Percentiles rank a stretch among this genome's conserved stretches.
Conservation (phyloP, 1,139 yeast genomes). For the Yamadazyma songkhlaensis region DNA sequence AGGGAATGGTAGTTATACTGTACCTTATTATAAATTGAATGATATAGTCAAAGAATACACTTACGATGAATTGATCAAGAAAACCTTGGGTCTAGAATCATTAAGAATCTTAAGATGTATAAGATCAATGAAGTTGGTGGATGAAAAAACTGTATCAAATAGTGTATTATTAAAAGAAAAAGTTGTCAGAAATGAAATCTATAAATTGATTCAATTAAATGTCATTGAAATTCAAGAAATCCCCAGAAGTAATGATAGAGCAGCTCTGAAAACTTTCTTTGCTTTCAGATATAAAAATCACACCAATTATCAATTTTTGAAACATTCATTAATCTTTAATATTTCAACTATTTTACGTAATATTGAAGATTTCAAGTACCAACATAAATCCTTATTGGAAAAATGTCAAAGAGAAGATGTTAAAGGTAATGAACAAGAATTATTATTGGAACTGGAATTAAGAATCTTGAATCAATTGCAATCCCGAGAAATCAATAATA, state of each 20-base stretch:
- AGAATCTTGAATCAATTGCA: slow-evolving; percentile 64
- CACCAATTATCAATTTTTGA: slow-evolving; percentile 51
- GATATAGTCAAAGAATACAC: slow-evolving; percentile 50
- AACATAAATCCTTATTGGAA: slow-evolving; percentile 65
- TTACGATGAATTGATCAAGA: slow-evolving; percentile 59
- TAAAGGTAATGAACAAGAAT: slow-evolving; percentile 73
- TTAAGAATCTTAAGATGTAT: slow-evolving; percentile 66
- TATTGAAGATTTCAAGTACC: slow-evolving; percentile 54
- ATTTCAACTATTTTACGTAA: slow-evolving; percentile 64
- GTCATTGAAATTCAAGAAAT: slow-evolving; percentile 82
- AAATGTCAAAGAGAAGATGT: slow-evolving; percentile 91
- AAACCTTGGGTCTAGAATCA: slow-evolving; percentile 58
- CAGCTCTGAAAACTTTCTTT: slow-evolving; percentile 84
- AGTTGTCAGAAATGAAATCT: slow-evolving; percentile 65
- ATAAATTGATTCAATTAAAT: slow-evolving; percentile 54
- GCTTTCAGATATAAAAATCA: slow-evolving; percentile 73
- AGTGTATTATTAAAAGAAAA: slow-evolving; percentile 73
- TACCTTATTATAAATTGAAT: slow-evolving; percentile 42
- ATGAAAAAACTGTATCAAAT: slow-evolving; percentile 80
- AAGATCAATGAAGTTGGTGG: slow-evolving; percentile 64
- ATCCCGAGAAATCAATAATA: slow-evolving; percentile 50
- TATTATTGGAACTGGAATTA: slow-evolving; percentile 72
- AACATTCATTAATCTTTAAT: slow-evolving; percentile 29
- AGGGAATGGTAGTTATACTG: slow-evolving; percentile 40
- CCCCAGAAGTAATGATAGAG: slow-evolving; percentile 88